Conservation (phyloP, 1,139 yeast species). For the Suhomyces yuchorum region DNA sequence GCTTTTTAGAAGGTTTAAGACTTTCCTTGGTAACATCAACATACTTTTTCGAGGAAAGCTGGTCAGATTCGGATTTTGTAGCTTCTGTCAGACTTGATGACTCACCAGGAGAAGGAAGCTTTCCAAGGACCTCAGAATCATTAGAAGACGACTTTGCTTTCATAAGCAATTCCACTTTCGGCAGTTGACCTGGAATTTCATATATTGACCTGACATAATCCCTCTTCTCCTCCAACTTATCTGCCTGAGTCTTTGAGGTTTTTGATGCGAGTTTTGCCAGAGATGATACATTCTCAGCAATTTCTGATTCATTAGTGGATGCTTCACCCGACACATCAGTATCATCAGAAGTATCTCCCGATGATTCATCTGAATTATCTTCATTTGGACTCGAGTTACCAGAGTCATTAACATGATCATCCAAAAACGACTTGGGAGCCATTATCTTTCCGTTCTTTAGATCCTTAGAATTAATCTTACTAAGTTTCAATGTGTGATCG, state of each 20-base stretch:
- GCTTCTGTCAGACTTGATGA: background rate
- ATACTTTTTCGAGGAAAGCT: background rate
- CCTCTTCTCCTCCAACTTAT: background rate
- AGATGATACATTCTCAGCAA: background rate
- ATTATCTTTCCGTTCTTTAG: background rate
- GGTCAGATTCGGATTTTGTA: background rate
- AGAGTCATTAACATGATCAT: background rate
- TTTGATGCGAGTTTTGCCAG: background rate
- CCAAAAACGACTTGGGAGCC: background rate
- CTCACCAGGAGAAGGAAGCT: background rate
- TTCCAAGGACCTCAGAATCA: background rate
- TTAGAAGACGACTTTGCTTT: background rate
- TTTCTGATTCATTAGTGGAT: background rate
- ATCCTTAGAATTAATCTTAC: background rate
- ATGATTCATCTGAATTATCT: background rate
- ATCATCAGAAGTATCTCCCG: background rate
- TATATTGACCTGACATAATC: background rate
- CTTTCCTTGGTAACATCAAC: background rate
- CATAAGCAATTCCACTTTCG: background rate
- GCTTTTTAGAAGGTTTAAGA: background rate
- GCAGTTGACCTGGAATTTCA: background rate
- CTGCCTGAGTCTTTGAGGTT: background rate
- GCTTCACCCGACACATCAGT: background rate
- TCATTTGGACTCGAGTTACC: background rate
- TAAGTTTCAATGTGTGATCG: background rate